Conservation (phyloP, 345 rosid species). For the Jatropha curcas region DNA sequence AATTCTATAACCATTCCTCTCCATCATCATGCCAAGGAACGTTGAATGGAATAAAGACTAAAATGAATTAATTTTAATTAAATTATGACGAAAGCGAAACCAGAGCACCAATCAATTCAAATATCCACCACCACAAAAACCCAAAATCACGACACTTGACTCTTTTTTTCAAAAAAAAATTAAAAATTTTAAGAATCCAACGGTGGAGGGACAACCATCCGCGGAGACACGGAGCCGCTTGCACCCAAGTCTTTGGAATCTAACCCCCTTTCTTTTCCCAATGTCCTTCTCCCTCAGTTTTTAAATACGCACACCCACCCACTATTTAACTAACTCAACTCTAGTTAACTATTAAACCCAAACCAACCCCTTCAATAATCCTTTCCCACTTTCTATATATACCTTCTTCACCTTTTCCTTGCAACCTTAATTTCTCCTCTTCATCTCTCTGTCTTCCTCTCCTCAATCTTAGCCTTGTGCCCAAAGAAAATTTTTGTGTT, state of each 20-base stretch:
- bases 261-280: constrained; percentile 17
- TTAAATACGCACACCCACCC: not conserved
- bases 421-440: not conserved
- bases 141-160: not conserved
- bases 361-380: not conserved
- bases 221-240: constrained; percentile 99
- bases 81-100: constrained; percentile 13
- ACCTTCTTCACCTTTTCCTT: not conserved
- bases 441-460: constrained; percentile 13
- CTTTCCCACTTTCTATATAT: constrained; percentile 11
- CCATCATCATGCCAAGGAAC: no score
- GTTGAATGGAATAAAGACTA: no score
- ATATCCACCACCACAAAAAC: not conserved
- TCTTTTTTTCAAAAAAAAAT: not conserved
- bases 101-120: not conserved
- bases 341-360: constrained; percentile 17
- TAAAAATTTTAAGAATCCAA: constrained; percentile 36
- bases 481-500: no score
- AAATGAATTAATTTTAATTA: no score
- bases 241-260: constrained; percentile 83
- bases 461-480: constrained; percentile 26
- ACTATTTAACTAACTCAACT: constrained; percentile 27
- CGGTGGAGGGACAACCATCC: constrained; percentile 67
- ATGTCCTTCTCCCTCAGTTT: not conserved
- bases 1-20: no score